Evolutionary conservation across 2,329 filamentous ascomycete species (phyloP).

Genomic region (Beauveria medogensis): DNA sequence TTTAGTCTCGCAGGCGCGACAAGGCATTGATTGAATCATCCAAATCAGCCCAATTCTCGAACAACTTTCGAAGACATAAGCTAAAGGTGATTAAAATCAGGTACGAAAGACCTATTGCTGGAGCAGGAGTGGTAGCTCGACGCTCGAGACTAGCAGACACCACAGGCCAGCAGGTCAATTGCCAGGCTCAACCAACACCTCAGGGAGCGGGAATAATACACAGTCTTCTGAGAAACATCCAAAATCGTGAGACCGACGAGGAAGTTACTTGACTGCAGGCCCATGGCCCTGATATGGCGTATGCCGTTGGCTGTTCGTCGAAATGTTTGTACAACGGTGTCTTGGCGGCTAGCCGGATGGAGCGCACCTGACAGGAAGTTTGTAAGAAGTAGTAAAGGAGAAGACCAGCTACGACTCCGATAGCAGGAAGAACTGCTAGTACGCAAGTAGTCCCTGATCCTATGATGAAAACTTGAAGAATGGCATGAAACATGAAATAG

Average conservation of each 20-base stretch:
- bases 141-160: slow-evolving; percentile 31
- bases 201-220: slow-evolving; percentile 35
- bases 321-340: slow-evolving; percentile 27
- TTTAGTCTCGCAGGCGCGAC: background rate
- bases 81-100: slow-evolving; percentile 17
- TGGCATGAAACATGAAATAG: background rate
- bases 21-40: background rate
- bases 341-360: slow-evolving; percentile 27
- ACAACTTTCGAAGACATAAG: slow-evolving; percentile 12
- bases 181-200: slow-evolving; percentile 43
- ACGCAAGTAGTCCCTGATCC: background rate
- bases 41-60: slow-evolving; percentile 18
- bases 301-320: slow-evolving; percentile 38
- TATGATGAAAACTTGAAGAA: background rate
- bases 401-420: background rate
- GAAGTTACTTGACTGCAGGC: slow-evolving; percentile 37
- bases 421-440: background rate
- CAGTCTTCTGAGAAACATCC: slow-evolving; percentile 43
- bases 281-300: slow-evolving; percentile 42
- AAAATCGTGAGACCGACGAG: slow-evolving; percentile 36
- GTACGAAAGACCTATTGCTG: slow-evolving; percentile 5
- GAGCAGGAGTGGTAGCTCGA: background rate
- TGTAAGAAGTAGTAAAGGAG: slow-evolving; percentile 13
- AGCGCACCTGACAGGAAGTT: slow-evolving; percentile 28
- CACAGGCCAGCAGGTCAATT: slow-evolving; percentile 37